These are phyloP conservation scores for Cladosporium velox DNA, from an alignment of 2,329 filamentous ascomycete species.

Conservation along the genomic window DNA sequence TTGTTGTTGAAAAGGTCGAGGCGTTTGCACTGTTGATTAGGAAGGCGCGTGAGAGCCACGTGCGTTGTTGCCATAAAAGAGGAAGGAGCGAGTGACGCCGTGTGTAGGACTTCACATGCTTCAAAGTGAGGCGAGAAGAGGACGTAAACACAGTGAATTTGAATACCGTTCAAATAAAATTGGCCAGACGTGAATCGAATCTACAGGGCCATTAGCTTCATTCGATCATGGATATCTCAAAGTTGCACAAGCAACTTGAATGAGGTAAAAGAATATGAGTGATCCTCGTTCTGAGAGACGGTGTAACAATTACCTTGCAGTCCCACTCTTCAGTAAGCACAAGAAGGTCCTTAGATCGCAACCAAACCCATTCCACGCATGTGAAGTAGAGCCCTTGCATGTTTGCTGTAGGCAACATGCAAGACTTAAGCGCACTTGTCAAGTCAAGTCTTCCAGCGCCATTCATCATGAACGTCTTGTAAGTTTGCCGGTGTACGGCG, in stretches of 20 bases:
- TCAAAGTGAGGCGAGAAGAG: neutral
- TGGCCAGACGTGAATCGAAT: neutral
- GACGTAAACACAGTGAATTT: neutral
- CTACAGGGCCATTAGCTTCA: neutral
- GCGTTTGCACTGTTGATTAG: neutral
- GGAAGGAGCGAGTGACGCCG: constrained; percentile 7
- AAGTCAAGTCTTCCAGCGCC: too few species aligned
- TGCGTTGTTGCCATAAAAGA: neutral
- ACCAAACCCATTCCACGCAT: neutral
- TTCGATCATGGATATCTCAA: neutral
- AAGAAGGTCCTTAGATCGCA: neutral
- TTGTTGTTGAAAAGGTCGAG: neutral
- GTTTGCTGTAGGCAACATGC: neutral
- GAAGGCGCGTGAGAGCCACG: constrained; percentile 3
- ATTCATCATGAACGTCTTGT: too few species aligned
- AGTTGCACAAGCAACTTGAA: neutral
- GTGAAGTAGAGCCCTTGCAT: neutral
- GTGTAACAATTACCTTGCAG: too few species aligned
- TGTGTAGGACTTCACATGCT: neutral
- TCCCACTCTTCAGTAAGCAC: neutral
- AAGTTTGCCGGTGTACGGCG: too few species aligned
- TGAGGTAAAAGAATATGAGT: neutral
- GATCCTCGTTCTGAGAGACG: neutral
- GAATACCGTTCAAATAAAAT: neutral
- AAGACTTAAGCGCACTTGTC: neutral